These are phyloP conservation scores for Phytophthora aleatoria DNA, from an alignment of 352 stramenopile genomes.

Conservation along the genomic window DNA sequence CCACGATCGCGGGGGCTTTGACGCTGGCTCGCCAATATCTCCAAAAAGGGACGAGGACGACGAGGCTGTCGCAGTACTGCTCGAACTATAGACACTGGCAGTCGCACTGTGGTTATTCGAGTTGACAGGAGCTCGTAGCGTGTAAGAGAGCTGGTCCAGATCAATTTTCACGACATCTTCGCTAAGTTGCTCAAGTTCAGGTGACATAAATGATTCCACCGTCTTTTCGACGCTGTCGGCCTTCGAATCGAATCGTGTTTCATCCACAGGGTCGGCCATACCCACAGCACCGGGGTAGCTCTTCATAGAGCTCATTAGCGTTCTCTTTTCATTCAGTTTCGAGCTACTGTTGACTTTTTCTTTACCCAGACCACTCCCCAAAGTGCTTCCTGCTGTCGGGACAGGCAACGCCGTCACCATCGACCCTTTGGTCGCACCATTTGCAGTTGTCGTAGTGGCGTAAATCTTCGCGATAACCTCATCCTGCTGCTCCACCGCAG, in stretches of 20 bases:
- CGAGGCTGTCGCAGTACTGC: conserved; percentile 30
- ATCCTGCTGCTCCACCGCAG: conserved; percentile 77
- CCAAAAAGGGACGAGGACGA: conserved; percentile 40
- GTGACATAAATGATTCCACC: too few relatives aligned
- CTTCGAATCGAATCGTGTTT: conserved; percentile 52
- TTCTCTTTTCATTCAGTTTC: conserved; percentile 14
- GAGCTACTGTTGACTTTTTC: conserved; percentile 6
- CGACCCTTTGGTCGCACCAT: conserved; percentile 4
- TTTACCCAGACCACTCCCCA: background rate
- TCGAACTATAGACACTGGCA: conserved; percentile 35
- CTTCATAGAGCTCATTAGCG: conserved; percentile 25
- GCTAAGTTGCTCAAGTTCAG: background rate
- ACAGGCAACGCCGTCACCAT: conserved; percentile 11
- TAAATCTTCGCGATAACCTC: conserved; percentile 84
- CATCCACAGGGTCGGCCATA: conserved; percentile 39
- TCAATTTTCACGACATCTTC: conserved; percentile 43
- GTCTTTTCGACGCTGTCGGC: too few relatives aligned
- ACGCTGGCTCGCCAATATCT: conserved; percentile 23
- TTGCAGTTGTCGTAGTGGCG: conserved; percentile 30
- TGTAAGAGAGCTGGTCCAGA: conserved; percentile 56
- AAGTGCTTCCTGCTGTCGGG: background rate
- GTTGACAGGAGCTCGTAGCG: conserved; percentile 15
- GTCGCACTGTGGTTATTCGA: conserved; percentile 14
- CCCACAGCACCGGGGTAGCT: conserved; percentile 35
- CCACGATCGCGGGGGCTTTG: conserved; percentile 27